A percentile compares a stretch with the other conserved stretches of the same genome.
These are phyloP conservation scores for Torulaspora globosa DNA, from an alignment of 1,139 yeast species.

Conservation along the genomic window DNA sequence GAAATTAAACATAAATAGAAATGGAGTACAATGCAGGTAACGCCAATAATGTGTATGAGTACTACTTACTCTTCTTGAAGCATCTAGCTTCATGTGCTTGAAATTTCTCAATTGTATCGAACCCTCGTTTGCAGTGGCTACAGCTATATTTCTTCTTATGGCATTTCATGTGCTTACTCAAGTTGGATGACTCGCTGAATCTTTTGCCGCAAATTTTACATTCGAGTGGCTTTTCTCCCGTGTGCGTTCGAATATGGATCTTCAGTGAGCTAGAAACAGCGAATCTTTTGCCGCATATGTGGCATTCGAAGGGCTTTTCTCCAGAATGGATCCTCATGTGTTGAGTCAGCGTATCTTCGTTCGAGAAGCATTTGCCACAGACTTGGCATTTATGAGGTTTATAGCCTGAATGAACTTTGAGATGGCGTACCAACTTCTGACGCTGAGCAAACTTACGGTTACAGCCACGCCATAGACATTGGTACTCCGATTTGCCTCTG, in stretches of 20 bases:
- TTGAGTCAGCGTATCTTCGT: conserved; percentile 50
- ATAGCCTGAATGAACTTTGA: conserved; percentile 82
- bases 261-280: conserved; percentile 52
- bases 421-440: conserved; percentile 80
- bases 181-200: conserved; percentile 83
- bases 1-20: conserved; percentile 23
- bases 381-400: conserved; percentile 67
- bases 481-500: conserved; percentile 64
- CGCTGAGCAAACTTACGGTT: conserved; percentile 71
- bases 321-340: conserved; percentile 88
- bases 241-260: conserved; percentile 75
- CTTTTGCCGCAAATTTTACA: conserved; percentile 84
- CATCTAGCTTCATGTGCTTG: conserved; percentile 18
- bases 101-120: conserved; percentile 36
- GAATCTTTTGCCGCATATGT: conserved; percentile 62
- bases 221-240: conserved; percentile 84
- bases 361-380: conserved; percentile 65
- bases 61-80: conserved; percentile 1
- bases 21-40: conserved; percentile 1
- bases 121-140: conserved; percentile 48
- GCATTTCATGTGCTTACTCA: conserved; percentile 79
- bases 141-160: conserved; percentile 55
- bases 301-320: conserved; percentile 73
- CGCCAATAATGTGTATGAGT: neutral
- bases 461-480: conserved; percentile 78